Conservation (phyloP, 257 asterid genomes). For the Fraxinus anomala region DNA sequence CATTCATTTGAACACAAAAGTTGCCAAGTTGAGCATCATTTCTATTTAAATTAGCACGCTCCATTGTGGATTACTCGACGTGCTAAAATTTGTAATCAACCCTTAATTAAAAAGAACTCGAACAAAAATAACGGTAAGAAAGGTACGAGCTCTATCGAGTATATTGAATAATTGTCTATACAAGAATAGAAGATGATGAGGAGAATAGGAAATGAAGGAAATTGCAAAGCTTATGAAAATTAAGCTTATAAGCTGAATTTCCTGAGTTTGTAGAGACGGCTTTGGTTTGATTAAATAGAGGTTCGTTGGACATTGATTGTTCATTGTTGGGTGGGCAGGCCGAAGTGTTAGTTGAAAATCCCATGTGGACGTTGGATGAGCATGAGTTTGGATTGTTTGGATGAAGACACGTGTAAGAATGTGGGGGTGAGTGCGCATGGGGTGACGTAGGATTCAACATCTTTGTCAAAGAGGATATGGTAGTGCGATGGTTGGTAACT, state of each 20-base stretch:
- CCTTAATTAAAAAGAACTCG: neutral
- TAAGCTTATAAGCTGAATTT: conserved; percentile 7
- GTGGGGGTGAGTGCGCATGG: neutral
- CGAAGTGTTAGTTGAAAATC: neutral
- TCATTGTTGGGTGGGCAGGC: neutral
- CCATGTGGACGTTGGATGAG: neutral
- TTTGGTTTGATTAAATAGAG: conserved; percentile 26
- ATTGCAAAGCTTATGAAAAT: neutral
- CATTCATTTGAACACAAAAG: neutral
- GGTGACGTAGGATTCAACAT: neutral
- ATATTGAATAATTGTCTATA: no score
- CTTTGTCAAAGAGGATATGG: neutral
- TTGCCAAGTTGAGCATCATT: neutral
- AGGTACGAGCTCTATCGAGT: no score
- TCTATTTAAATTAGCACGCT: neutral
- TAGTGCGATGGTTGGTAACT: neutral
- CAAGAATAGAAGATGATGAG: neutral
- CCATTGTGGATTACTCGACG: conserved; percentile 4
- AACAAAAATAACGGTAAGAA: no score
- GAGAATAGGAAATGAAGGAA: neutral
- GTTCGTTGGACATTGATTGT: neutral
- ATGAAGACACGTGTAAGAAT: neutral
- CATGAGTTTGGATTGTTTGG: neutral
- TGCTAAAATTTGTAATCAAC: neutral
- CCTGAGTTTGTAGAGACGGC: conserved; percentile 18